Evolutionary conservation across 371 early-diverging fungal species (phyloP).

Genomic region (Smittium mucronatum): DNA sequence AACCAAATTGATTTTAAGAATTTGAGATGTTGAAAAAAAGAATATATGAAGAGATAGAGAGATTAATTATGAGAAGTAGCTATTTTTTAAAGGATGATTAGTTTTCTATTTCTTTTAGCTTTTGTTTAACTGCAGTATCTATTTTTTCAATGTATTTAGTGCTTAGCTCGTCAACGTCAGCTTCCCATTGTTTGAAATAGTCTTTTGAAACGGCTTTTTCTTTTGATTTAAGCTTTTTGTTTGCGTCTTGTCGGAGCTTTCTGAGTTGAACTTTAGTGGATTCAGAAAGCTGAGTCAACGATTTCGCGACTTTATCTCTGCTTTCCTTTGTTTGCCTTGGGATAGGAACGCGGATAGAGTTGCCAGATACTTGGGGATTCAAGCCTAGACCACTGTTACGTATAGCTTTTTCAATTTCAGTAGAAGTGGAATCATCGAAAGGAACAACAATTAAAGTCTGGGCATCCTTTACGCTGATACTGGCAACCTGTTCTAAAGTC

Average conservation of each 20-base stretch:
- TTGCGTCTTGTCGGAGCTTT: slow-evolving; percentile 52
- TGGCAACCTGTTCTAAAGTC: slow-evolving; percentile 40
- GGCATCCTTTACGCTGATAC: slow-evolving; percentile 77
- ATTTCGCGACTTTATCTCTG: slow-evolving; percentile 56
- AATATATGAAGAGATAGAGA: no score
- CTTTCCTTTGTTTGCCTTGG: slow-evolving; percentile 80
- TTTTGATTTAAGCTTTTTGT: slow-evolving; percentile 60
- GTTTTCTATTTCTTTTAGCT: background rate
- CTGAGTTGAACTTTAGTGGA: slow-evolving; percentile 50
- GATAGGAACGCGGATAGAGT: slow-evolving; percentile 63
- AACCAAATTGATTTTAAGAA: no score
- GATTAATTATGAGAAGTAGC: no score
- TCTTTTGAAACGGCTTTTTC: slow-evolving; percentile 45
- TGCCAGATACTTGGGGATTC: slow-evolving; percentile 62
- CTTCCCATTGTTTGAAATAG: slow-evolving; percentile 45
- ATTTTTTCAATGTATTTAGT: background rate
- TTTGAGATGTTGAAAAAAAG: no score
- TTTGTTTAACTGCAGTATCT: background rate
- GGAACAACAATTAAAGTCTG: slow-evolving; percentile 69
- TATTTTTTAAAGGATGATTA: background rate
- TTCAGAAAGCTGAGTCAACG: slow-evolving; percentile 52
- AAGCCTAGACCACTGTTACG: slow-evolving; percentile 65
- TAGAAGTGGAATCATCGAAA: slow-evolving; percentile 54
- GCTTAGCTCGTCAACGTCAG: slow-evolving; percentile 29
- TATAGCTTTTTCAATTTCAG: slow-evolving; percentile 67